A percentile compares a stretch with the other conserved stretches of the same genome.
Conservation (phyloP, 495 filamentous ascomycete species). For the Friedmanniomyces endolithicus region DNA sequence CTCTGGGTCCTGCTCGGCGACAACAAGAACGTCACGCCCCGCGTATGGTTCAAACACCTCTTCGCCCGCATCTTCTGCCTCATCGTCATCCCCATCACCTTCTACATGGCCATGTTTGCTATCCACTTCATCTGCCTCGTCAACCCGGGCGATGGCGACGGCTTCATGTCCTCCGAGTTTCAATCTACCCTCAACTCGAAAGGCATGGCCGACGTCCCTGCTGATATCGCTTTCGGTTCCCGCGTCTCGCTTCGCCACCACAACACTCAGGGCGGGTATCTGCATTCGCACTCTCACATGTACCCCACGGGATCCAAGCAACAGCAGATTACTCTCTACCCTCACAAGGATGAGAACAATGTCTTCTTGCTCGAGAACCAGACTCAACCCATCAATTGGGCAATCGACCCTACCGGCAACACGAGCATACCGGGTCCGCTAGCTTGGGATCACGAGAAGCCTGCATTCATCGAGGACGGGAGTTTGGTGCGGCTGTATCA, state of each 20-base stretch:
- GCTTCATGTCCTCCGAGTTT: constrained; percentile 99
- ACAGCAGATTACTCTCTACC: constrained; percentile 95
- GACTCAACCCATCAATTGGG: constrained; percentile 46
- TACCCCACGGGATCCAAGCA: constrained; percentile 95
- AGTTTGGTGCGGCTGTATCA: constrained; percentile 74
- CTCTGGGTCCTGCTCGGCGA: constrained; percentile 92
- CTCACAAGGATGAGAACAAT: constrained; percentile 99
- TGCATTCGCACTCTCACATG: constrained; percentile 95
- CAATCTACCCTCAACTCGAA: constrained; percentile 95
- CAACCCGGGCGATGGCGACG: constrained; percentile 94
- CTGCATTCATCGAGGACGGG: constrained; percentile 65
- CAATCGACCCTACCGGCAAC: constrained; percentile 50
- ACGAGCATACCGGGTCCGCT: constrained; percentile 67
- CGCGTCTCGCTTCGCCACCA: constrained; percentile 76
- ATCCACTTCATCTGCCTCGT: constrained; percentile 88
- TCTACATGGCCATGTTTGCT: constrained; percentile 91
- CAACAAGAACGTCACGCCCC: constrained; percentile 65
- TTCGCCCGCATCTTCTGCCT: constrained; percentile 84
- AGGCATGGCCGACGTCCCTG: constrained; percentile 86
- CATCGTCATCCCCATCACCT: constrained; percentile 74
- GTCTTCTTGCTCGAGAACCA: constrained; percentile 86
- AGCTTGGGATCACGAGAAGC: constrained; percentile 68
- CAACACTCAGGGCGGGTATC: constrained; percentile 94
- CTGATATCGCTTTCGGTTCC: constrained; percentile 81
- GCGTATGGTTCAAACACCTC: constrained; percentile 88